phyloP scores from a whole-genome alignment of 2,329 filamentous ascomycete species.

The Amylocarpus encephaloides region DNA sequence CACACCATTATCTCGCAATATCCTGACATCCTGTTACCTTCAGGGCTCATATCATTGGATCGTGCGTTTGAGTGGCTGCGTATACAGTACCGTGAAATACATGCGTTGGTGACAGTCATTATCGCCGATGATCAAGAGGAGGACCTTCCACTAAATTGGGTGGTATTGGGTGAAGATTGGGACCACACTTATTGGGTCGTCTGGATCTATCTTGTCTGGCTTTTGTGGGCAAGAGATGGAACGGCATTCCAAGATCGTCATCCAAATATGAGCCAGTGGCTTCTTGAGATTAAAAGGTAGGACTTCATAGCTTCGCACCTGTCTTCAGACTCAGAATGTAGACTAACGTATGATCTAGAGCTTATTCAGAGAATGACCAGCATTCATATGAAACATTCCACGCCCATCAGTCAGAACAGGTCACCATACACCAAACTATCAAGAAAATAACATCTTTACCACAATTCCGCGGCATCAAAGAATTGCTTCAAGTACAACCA shows the following conservation, averaged over 20 bases:
- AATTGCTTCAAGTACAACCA: not conserved
- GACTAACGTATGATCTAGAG: not conserved
- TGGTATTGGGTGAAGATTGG: conserved; percentile 23
- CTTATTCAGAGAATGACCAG: not conserved
- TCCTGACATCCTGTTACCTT: not conserved
- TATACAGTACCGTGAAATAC: conserved; percentile 9
- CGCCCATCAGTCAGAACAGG: conserved; percentile 11
- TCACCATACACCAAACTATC: conserved; percentile 17
- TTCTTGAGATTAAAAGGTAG: conserved; percentile 6
- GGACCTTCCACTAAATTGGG: conserved; percentile 23
- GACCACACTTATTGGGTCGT: conserved; percentile 23
- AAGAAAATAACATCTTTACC: conserved; percentile 6
- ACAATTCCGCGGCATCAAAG: not conserved
- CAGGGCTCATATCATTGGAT: conserved; percentile 19
- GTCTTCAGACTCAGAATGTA: not conserved
- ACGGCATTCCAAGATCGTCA: conserved; percentile 7
- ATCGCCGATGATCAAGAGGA: conserved; percentile 26
- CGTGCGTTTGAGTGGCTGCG: conserved; percentile 20
- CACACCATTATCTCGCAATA: not conserved
- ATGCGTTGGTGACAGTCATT: conserved; percentile 5
- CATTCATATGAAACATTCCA: conserved; percentile 3
- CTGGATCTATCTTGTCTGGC: conserved; percentile 21
- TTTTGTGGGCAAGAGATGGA: conserved; percentile 11
- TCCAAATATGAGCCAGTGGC: conserved; percentile 9
- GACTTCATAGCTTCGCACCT: not conserved